Evolutionary conservation across 768 basidiomycete genomes (phyloP), one percentile per base, ranked within the genome.

Genomic region (Boletales sp.): DNA sequence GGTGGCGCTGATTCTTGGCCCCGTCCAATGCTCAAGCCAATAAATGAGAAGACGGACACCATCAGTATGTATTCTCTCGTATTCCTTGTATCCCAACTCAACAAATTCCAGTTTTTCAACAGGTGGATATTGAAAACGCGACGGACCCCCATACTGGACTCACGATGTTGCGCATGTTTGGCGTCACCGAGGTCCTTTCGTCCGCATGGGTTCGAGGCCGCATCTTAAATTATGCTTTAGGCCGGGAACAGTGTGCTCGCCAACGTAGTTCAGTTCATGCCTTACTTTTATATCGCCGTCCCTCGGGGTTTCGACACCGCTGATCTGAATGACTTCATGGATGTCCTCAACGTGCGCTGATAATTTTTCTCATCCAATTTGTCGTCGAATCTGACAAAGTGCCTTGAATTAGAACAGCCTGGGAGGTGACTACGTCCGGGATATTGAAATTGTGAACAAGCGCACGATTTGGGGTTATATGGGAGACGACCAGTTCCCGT

Each of bases 221-320:
- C 49, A 37, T 39, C 29, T 45, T 19, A 56, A 38, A 10, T 17
- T 36, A 47, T 43, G 5, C 34, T 40, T 24, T 42, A 94, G 89
- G 76, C 73, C 2, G 95, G 95, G 0, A 81, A 98, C 64, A 97
- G 94, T 49, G 89, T 98, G 2, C 77, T 97, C 14, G 86, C 85
- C 3, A 81, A 87, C 53, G 78, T 99, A 43, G 84, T 77, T 2
- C 83, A 83, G 31, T 97, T 97, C 64, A 68, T 83, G 43, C 95
- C 97, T 0, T 98, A 99, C 68, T 97, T 99, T 69, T 99, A 93
- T 60, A 71, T 98, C 37, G 77, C 90, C 4, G 81, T 86, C 29
- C 97, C 97, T 30, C 80, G 87, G 15, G 94, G 94, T 0, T 93
- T 97, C 56, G 70, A 74, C 29, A 72, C 77, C 30, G 75, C 79